Evolutionary conservation across 495 filamentous ascomycete species (phyloP).

Genomic region (Xylaria sp.): DNA sequence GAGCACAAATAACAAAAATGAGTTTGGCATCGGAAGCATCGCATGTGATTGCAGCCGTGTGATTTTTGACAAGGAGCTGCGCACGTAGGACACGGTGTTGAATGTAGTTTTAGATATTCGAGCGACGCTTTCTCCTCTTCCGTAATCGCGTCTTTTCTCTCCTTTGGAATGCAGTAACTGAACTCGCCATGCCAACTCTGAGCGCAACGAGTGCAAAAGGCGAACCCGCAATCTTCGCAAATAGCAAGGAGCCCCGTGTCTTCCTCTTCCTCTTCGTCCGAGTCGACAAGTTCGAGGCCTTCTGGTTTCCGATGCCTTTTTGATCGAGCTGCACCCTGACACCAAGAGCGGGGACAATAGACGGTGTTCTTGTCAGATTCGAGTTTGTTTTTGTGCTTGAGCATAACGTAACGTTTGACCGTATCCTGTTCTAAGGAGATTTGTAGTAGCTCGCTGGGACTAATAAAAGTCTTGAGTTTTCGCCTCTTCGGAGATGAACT

Average conservation of each 20-base stretch:
- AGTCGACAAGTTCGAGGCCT: conserved; percentile 55
- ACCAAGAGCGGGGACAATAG: conserved; percentile 95
- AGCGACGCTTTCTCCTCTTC: conserved; percentile 84
- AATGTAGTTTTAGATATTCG: conserved; percentile 80
- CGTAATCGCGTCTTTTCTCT: conserved; percentile 68
- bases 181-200: conserved; percentile 91
- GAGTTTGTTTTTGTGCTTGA: conserved; percentile 90
- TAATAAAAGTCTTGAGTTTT: conserved; percentile 69
- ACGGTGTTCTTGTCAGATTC: conserved; percentile 90
- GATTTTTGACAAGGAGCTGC: conserved; percentile 85
- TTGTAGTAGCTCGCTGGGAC: conserved; percentile 85
- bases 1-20: conserved; percentile 98
- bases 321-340: conserved; percentile 85
- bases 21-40: conserved; percentile 83
- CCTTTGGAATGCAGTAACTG: conserved; percentile 63
- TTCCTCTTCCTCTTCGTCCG: conserved; percentile 59
- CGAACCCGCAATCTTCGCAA: conserved; percentile 89
- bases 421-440: conserved; percentile 76
- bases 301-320: conserved; percentile 77
- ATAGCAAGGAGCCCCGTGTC: conserved; percentile 65
- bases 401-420: conserved; percentile 82
- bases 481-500: conserved; percentile 43
- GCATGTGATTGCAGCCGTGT: conserved; percentile 98
- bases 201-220: conserved; percentile 74
- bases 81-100: conserved; percentile 91